Conservation (phyloP, 495 filamentous ascomycete genomes). For the Pyronema domesticum region DNA sequence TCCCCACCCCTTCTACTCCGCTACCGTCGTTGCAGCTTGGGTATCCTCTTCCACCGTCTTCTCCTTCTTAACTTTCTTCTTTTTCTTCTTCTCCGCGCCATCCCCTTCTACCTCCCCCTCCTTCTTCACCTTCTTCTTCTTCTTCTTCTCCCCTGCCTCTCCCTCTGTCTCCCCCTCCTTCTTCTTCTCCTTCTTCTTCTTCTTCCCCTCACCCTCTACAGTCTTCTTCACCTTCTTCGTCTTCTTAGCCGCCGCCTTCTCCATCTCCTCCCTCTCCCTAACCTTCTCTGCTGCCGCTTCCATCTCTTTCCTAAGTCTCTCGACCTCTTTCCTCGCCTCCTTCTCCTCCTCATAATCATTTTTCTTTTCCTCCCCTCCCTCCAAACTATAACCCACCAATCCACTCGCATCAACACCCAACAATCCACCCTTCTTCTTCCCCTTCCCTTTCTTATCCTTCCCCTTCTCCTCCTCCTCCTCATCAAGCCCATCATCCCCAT, state of each 20-base stretch:
- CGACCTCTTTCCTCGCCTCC: constrained; percentile 68
- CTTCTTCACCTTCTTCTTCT: constrained; percentile 3
- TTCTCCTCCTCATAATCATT: constrained; percentile 68
- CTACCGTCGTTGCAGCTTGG: too few relatives aligned
- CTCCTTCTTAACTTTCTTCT: constrained; percentile 4
- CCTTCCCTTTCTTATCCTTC: constrained; percentile 17
- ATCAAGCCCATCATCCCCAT: constrained; percentile 17
- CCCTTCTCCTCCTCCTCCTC: constrained; percentile 8
- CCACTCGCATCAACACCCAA: constrained; percentile 74
- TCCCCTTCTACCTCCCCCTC: constrained; percentile 19
- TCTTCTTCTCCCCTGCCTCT: constrained; percentile 43
- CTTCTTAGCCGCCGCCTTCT: constrained; percentile 31
- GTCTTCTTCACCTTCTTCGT: constrained; percentile 13
- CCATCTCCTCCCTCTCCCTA: constrained; percentile 38
- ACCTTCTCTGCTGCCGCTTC: constrained; percentile 74
- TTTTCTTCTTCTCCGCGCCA: constrained; percentile 40
- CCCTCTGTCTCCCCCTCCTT: neutral
- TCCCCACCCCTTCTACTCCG: too few relatives aligned
- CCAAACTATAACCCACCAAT: constrained; percentile 46
- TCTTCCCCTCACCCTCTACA: constrained; percentile 13
- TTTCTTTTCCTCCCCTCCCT: constrained; percentile 31
- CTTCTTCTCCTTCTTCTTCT: constrained; percentile 3
- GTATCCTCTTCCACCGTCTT: neutral
- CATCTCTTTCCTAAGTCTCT: constrained; percentile 72
- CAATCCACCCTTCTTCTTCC: constrained; percentile 32